Evolutionary conservation across 2,329 filamentous ascomycete genomes (phyloP).

Genomic region (Aureobasidium vineae): DNA sequence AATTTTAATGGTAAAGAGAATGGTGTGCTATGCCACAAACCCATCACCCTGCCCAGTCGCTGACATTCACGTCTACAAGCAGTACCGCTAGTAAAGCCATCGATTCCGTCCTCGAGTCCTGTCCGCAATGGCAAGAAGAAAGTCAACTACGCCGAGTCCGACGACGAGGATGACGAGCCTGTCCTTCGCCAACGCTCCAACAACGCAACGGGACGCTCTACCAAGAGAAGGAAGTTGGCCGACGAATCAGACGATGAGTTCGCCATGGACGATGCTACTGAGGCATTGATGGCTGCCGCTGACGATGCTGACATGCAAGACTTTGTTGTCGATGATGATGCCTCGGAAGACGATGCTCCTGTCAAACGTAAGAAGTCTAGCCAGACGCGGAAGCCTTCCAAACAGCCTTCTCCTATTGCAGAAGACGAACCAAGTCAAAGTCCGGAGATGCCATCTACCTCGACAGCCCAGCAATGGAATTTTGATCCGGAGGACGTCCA

Average conservation of each 20-base stretch:
- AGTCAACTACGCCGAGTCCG: slow-evolving; percentile 83
- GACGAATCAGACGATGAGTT: slow-evolving; percentile 68
- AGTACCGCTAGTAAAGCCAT: not conserved
- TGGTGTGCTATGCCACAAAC: slow-evolving; percentile 41
- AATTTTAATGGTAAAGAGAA: slow-evolving; percentile 54
- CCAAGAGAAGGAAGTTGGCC: slow-evolving; percentile 62
- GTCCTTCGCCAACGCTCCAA: slow-evolving; percentile 60
- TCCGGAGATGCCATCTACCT: slow-evolving; percentile 56
- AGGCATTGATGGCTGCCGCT: slow-evolving; percentile 56
- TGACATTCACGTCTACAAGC: not conserved
- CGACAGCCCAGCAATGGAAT: slow-evolving; percentile 77
- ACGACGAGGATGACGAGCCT: slow-evolving; percentile 71
- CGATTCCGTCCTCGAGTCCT: slow-evolving; percentile 63
- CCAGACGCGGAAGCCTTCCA: slow-evolving; percentile 50
- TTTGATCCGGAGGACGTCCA: slow-evolving; percentile 63
- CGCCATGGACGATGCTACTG: slow-evolving; percentile 56
- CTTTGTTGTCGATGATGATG: slow-evolving; percentile 85
- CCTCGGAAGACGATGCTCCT: slow-evolving; percentile 62
- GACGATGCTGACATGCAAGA: slow-evolving; percentile 75
- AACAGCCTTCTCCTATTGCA: slow-evolving; percentile 44
- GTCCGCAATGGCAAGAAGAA: slow-evolving; percentile 71
- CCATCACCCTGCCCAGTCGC: slow-evolving; percentile 41
- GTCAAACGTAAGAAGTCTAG: slow-evolving; percentile 67
- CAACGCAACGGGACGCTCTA: slow-evolving; percentile 45
- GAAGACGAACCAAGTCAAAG: slow-evolving; percentile 42